Conservation (phyloP, 2,329 filamentous ascomycete species). For the Hypoxylon rubiginosum region DNA sequence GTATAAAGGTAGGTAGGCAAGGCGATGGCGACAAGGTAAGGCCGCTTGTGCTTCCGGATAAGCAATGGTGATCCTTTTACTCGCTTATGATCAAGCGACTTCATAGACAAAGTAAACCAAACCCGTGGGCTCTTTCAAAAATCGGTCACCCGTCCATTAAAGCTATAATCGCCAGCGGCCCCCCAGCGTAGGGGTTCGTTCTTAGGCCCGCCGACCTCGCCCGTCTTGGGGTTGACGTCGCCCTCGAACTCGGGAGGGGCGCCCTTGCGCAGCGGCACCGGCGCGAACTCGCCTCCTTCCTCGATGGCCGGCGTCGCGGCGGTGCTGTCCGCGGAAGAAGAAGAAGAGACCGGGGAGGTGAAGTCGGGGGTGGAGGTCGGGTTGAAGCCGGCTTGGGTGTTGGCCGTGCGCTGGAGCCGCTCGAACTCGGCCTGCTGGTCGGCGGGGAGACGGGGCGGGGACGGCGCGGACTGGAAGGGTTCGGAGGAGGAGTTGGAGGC, state of each 20-base stretch:
- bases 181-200: constrained; percentile 96
- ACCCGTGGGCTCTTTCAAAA: constrained; percentile 65
- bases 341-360: constrained; percentile 7
- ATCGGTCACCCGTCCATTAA: constrained; percentile 94
- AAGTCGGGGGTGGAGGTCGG: constrained; percentile 46
- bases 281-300: constrained; percentile 15
- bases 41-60: too few relatives aligned
- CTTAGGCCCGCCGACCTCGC: constrained; percentile 96
- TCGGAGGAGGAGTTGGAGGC: constrained; percentile 59
- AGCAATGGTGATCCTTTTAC: neutral
- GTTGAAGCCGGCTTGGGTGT: constrained; percentile 53
- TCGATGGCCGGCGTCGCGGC: constrained; percentile 2
- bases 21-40: too few relatives aligned
- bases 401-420: constrained; percentile 76
- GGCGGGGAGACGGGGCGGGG: constrained; percentile 84
- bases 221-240: constrained; percentile 91
- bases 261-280: constrained; percentile 66
- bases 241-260: constrained; percentile 93
- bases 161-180: constrained; percentile 83
- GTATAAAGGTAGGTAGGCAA: too few relatives aligned
- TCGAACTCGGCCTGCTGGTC: constrained; percentile 74
- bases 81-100: neutral
- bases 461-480: constrained; percentile 68
- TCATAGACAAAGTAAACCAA: too few relatives aligned
- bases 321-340: neutral